phyloP scores from a whole-genome alignment of 2,329 filamentous ascomycete species.

The Pseudopithomyces chartarum region DNA sequence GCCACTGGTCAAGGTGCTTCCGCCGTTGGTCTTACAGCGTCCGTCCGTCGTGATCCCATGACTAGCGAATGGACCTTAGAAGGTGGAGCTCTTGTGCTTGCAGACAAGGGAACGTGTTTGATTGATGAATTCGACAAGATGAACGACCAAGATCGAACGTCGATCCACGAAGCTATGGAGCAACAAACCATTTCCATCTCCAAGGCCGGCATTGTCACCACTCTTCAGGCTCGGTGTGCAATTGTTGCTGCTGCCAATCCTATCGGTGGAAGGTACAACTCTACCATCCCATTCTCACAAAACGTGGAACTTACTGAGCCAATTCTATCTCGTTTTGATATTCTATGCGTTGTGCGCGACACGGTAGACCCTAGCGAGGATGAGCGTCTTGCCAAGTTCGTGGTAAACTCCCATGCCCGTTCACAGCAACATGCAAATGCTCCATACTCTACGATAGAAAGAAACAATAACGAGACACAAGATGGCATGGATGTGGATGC shows the following conservation, averaged over 20 bases:
- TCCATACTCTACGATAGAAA: conserved; percentile 34
- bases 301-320: conserved; percentile 98
- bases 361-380: conserved; percentile 92
- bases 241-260: conserved; percentile 98
- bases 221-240: conserved; percentile 90
- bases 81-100: conserved; percentile 91
- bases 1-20: conserved; percentile 96
- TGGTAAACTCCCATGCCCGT: conserved; percentile 90
- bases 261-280: conserved; percentile 94
- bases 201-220: conserved; percentile 97
- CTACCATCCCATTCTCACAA: conserved; percentile 90
- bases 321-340: conserved; percentile 96
- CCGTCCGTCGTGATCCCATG: conserved; percentile 90
- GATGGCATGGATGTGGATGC: conserved; percentile 56
- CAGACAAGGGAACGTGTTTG: conserved; percentile 90
- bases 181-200: conserved; percentile 99
- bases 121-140: conserved; percentile 99
- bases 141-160: conserved; percentile 98
- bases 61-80: conserved; percentile 98
- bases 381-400: conserved; percentile 90
- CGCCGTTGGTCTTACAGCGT: conserved; percentile 95
- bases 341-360: conserved; percentile 93
- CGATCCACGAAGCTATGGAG: conserved; percentile 99
- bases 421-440: conserved; percentile 70
- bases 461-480: conserved; percentile 45